Evolutionary conservation across 257 asterid species (phyloP).

Genomic region (Lycium ferocissimum): DNA sequence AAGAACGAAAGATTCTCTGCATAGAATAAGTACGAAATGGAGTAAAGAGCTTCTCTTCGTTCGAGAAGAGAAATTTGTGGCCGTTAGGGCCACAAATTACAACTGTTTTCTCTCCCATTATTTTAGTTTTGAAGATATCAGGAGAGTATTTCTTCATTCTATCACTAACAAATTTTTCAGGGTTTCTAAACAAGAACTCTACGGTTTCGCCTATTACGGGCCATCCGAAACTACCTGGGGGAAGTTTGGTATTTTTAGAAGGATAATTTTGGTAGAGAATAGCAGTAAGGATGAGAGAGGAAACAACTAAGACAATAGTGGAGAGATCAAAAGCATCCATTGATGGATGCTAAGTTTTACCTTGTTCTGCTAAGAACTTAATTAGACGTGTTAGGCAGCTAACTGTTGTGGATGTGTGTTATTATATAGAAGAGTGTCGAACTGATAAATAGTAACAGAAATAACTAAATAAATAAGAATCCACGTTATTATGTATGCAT

Average conservation of each 20-base stretch:
- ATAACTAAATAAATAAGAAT: not conserved
- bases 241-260: slow-evolving; percentile 38
- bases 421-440: slow-evolving; percentile 13
- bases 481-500: no score
- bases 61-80: slow-evolving; percentile 72
- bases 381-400: not conserved
- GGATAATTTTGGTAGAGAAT: slow-evolving; percentile 31
- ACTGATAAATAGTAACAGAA: not conserved
- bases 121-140: slow-evolving; percentile 63
- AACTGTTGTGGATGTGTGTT: not conserved
- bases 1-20: slow-evolving; percentile 66
- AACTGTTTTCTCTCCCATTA: slow-evolving; percentile 77
- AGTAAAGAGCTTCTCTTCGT: slow-evolving; percentile 64
- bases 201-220: slow-evolving; percentile 65
- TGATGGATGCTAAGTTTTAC: not conserved
- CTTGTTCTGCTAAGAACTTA: not conserved
- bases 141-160: slow-evolving; percentile 65
- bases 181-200: slow-evolving; percentile 59
- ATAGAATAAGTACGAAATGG: slow-evolving; percentile 67
- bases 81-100: slow-evolving; percentile 77
- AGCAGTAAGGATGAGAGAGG: slow-evolving; percentile 29
- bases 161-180: slow-evolving; percentile 64
- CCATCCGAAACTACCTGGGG: slow-evolving; percentile 86
- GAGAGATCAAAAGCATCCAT: slow-evolving; percentile 47
- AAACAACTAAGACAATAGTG: not conserved